Evolutionary conservation across 2,329 filamentous ascomycete genomes (phyloP), one percentile per base, ranked within the genome.

Genomic region (Penicillium sp.): DNA sequence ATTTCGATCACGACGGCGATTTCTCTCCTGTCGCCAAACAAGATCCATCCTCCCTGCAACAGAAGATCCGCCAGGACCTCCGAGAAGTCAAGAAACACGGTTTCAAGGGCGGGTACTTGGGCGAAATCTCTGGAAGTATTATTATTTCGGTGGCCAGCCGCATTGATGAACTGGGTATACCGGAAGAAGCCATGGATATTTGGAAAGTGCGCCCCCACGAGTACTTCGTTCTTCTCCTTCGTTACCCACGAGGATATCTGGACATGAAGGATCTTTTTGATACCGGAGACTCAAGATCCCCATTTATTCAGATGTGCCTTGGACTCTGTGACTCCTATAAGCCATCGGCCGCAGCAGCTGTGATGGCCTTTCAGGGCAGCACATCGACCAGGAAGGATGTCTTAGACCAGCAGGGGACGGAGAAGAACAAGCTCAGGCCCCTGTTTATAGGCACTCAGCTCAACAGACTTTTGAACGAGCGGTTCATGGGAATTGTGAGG

Each of bases 261-360:
- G 62, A 65, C 38, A 40, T 40, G 38, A 2, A n/a, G 12, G 24
- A 27, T 15, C n/a, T 27, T n/a, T 27, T 27, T 37, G 9, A 20
- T 5, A 10, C 2, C 15, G 33, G 33, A 12, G 33, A 37, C 33
- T 18, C 9, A 8, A 37, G 12, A 4, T 20, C 10, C 33, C 56
- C 58, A 42, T 35, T 50, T 63, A 56, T 82, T n/a, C 72, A 77
- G 3, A 85, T 91, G 64, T 79, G 83, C 6, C 76, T 93, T 23
- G 87, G 88, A 1, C 81, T 88, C 47, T 86, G 86, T 60, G 72
- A 78, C n/a, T 76, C 70, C 3, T 88, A 91, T 67, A 93, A 91
- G 59, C 88, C 89, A 0, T 81, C 79, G 0, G 44, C 78, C 1
- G 57, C 71, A 2, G 78, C 83, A 42, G 81, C 81, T 1, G 69